Base-by-base conservation (phyloP, 1,284 basidiomycete species). In the Puccinia hordei region DNA sequence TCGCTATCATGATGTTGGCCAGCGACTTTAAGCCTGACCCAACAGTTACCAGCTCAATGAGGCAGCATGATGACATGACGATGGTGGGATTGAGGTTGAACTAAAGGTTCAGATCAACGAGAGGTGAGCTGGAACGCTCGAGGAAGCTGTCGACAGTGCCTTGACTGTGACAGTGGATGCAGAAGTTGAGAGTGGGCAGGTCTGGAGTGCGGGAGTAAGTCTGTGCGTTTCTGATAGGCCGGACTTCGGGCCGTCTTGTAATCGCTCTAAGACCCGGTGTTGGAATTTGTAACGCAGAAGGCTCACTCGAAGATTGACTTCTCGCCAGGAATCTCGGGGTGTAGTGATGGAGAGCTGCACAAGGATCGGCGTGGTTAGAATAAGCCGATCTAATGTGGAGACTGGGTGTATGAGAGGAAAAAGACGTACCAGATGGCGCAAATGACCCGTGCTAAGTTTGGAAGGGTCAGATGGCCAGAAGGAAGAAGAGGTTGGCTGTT, bases 401-500 rank as follows among this genome's bases (percentile, higher is more conserved):
- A 13, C 38, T 33, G 9, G 22, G 57, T 12, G 24, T 24, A 15
- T 9, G 10, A 10, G 24, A 30, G 15, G 27, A 57, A 13, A 4
- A 55, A 9, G 10, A 57, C 71, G 33, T 55, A 73, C 71, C 22
- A 73, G 35, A 22, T 73, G 71, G n/a, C 53, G 71, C 10, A 73
- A 27, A 73, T 73, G 71, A 35, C 71, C 53, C 9, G 46, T 9
- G 19, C 10, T 51, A 24, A 73, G 35, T 38, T 73, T 73, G 53
- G 5, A 55, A 10, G 71, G 51, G 38, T 73, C 71, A 22, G 49
- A 73, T 10, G 71, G 53, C 71, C 71, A 73, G 30, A 73, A 73
- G 33, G 51, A 57, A 8, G 46, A 33, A 12, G 46, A 73, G 24
- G 51, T 53, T 10, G 71, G 53, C 71, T 73, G 22, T 2, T 27